These are phyloP conservation scores for Ceratocystis papillata DNA, from an alignment of 2,329 filamentous ascomycete species.

Conservation along the genomic window DNA sequence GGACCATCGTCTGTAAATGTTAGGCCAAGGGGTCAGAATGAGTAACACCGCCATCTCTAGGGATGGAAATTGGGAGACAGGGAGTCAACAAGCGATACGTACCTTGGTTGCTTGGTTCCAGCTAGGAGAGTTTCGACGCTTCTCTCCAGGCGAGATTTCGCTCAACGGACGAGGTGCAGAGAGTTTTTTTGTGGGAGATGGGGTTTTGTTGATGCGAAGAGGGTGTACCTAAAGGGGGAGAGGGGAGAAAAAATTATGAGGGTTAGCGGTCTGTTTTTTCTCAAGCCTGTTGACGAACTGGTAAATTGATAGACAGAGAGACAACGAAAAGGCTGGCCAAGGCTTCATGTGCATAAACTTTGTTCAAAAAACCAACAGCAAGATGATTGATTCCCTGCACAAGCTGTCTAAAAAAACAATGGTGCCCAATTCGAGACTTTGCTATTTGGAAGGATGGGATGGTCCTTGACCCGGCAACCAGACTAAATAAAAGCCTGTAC, in stretches of 20 bases:
- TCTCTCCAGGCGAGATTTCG: slow-evolving; percentile 78
- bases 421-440: slow-evolving; percentile 6
- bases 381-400: neutral
- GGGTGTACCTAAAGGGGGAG: slow-evolving; percentile 52
- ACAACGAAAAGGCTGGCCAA: neutral
- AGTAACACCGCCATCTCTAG: slow-evolving; percentile 24
- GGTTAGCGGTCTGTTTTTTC: slow-evolving; percentile 13
- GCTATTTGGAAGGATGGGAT: neutral
- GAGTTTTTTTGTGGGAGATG: slow-evolving; percentile 30
- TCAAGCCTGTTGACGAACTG: neutral
- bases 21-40: slow-evolving; percentile 12
- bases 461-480: slow-evolving; percentile 9
- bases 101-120: slow-evolving; percentile 71
- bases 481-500: neutral
- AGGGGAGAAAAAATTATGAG: slow-evolving; percentile 21
- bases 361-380: neutral
- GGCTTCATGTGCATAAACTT: slow-evolving; percentile 12
- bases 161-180: slow-evolving; percentile 59
- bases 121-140: slow-evolving; percentile 82
- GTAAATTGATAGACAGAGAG: slow-evolving; percentile 1
- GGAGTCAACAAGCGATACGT: slow-evolving; percentile 29
- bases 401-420: slow-evolving; percentile 12
- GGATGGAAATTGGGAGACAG: slow-evolving; percentile 25
- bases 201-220: slow-evolving; percentile 66
- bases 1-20: slow-evolving; percentile 49